A percentile compares a stretch with the other conserved stretches of the same genome.
Evolutionary conservation across 805 yeast species (phyloP).

Genomic region (Wickerhamomyces sydowiorum): DNA sequence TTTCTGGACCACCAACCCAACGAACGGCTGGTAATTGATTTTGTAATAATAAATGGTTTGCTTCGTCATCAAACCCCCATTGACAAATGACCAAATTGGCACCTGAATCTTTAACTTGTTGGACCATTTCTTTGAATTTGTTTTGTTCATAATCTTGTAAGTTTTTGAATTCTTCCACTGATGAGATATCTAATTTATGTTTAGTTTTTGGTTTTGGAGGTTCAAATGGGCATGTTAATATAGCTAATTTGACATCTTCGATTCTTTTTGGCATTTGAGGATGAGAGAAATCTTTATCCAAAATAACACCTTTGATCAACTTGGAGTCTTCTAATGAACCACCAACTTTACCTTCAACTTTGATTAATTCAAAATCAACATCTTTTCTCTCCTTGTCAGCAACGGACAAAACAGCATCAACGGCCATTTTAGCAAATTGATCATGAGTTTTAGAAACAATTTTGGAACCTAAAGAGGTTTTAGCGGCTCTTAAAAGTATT

Average conservation of each 20-base stretch:
- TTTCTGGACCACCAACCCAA: conserved; percentile 98
- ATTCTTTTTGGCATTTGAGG: conserved; percentile 94
- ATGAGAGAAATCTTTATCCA: conserved; percentile 96
- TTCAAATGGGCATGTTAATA: conserved; percentile 96
- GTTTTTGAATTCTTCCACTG: conserved; percentile 90
- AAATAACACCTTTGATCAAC: conserved; percentile 83
- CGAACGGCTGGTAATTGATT: conserved; percentile 92
- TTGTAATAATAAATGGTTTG: conserved; percentile 84
- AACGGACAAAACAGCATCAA: conserved; percentile 87
- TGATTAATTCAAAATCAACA: conserved; percentile 94
- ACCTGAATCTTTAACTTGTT: conserved; percentile 78
- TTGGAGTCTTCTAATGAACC: conserved; percentile 85
- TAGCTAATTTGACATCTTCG: conserved; percentile 81
- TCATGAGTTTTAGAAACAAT: conserved; percentile 93
- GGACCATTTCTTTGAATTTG: conserved; percentile 87
- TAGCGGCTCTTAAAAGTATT: conserved; percentile 83
- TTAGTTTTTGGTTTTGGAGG: conserved; percentile 99
- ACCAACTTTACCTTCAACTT: conserved; percentile 93
- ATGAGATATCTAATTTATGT: conserved; percentile 88
- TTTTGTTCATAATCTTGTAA: conserved; percentile 90
- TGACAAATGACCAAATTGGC: conserved; percentile 97
- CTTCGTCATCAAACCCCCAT: conserved; percentile 99
- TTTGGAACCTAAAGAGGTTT: conserved; percentile 91
- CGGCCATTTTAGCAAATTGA: conserved; percentile 94
- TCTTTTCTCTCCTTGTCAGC: conserved; percentile 90